Percentiles rank a stretch among this genome's conserved stretches.
These are phyloP conservation scores for Pichia pseudocactophila DNA, from an alignment of 805 yeast species.

Conservation along the genomic window DNA sequence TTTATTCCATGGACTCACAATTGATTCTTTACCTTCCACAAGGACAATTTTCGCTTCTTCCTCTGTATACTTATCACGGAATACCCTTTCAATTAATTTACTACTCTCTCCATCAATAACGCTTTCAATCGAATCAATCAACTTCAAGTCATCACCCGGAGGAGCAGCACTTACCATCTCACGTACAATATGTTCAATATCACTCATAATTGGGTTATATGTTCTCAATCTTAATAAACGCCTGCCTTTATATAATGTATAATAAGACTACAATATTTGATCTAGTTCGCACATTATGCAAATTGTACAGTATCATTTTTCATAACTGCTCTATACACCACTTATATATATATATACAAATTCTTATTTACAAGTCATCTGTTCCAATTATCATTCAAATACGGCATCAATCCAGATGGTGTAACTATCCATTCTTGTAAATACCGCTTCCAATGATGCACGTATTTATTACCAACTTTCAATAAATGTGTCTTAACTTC, in stretches of 20 bases:
- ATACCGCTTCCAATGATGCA: constrained; percentile 14
- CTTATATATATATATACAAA: constrained; percentile 4
- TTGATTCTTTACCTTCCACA: not conserved
- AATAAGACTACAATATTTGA: too few species aligned
- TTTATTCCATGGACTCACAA: constrained; percentile 28
- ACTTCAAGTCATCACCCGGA: constrained; percentile 39
- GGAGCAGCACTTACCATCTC: constrained; percentile 42
- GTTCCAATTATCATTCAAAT: constrained; percentile 12
- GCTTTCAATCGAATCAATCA: not conserved
- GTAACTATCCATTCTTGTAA: constrained; percentile 29
- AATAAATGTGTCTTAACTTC: constrained; percentile 10
- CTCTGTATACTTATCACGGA: constrained; percentile 20
- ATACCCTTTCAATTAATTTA: constrained; percentile 18
- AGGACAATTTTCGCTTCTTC: not conserved
- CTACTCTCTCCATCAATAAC: not conserved
- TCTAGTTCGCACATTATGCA: too few species aligned
- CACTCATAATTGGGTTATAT: constrained; percentile 8
- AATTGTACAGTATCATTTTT: too few species aligned
- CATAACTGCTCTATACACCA: too few species aligned
- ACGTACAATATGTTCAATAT: constrained; percentile 23
- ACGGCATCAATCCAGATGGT: constrained; percentile 25
- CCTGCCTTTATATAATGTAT: too few species aligned
- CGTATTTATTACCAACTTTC: constrained; percentile 8
- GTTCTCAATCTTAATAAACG: not conserved
- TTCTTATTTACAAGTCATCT: not conserved